phyloP scores from a whole-genome alignment of 768 basidiomycete genomes.

The Rhizopogon vinicolor region DNA sequence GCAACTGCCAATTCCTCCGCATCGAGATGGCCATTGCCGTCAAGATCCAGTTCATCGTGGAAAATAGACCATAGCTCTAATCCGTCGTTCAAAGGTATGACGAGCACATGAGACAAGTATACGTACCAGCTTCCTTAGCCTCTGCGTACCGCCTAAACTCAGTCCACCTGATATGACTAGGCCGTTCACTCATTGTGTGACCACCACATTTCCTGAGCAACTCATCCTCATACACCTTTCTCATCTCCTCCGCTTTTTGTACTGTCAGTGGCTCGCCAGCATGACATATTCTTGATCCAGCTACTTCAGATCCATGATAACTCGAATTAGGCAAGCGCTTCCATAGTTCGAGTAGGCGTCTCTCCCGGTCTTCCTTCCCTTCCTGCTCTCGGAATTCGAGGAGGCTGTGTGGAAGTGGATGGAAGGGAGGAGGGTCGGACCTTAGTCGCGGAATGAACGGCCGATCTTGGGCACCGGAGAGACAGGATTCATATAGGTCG shows the following conservation, averaged over 20 bases:
- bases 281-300: conserved; percentile 11
- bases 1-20: conserved; percentile 55
- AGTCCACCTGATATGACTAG: conserved; percentile 57
- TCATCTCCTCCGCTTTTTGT: conserved; percentile 57
- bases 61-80: conserved; percentile 90
- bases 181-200: conserved; percentile 34
- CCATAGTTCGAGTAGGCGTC: conserved; percentile 62
- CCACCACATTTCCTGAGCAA: conserved; percentile 54
- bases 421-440: conserved; percentile 43
- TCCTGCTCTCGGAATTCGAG: conserved; percentile 62
- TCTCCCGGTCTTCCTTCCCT: conserved; percentile 56
- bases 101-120: conserved; percentile 7
- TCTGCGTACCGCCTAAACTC: conserved; percentile 74
- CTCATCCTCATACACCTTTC: conserved; percentile 75
- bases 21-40: conserved; percentile 82
- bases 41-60: conserved; percentile 85
- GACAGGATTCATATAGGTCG: conserved; percentile 48
- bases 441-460: conserved; percentile 56
- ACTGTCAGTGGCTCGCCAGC: conserved; percentile 31
- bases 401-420: conserved; percentile 45
- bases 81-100: conserved; percentile 13
- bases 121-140: conserved; percentile 76
- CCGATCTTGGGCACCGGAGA: conserved; percentile 49
- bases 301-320: conserved; percentile 18
- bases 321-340: conserved; percentile 41